Percentiles rank a stretch among this genome's conserved stretches.
Conservation (phyloP, 805 yeast genomes). For the Saccharomyces cerevisiae region DNA sequence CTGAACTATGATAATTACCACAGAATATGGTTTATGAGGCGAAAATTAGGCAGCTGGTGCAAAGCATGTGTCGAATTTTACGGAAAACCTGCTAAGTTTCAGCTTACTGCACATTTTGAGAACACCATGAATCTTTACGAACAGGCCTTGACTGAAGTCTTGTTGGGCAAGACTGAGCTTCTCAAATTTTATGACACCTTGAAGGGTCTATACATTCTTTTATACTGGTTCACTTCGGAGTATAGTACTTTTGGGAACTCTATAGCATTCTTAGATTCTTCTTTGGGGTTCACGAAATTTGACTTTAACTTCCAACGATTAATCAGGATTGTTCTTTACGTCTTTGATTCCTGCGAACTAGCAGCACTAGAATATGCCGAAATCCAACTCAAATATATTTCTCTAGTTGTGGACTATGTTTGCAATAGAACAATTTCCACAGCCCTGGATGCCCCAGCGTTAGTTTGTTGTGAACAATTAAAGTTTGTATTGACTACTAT, state of each 20-base stretch:
- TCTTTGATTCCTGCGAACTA: constrained; percentile 15
- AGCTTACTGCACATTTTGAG: constrained; percentile 7
- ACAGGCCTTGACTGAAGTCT: constrained; percentile 10
- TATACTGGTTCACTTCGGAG: constrained; percentile 19
- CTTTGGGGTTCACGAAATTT: constrained; percentile 17
- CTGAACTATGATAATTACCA: constrained; percentile 10
- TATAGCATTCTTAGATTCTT: constrained; percentile 12
- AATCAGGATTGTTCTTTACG: constrained; percentile 19
- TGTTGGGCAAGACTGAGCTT: constrained; percentile 8
- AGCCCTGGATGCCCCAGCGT: background rate
- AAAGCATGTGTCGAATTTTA: constrained; percentile 7
- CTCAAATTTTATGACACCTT: constrained; percentile 5
- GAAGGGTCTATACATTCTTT: constrained; percentile 14
- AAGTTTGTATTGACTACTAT: constrained; percentile 13
- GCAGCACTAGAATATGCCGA: constrained; percentile 3
- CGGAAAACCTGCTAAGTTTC: constrained; percentile 8
- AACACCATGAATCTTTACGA: constrained; percentile 10
- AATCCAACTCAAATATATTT: constrained; percentile 13
- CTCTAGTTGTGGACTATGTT: constrained; percentile 13
- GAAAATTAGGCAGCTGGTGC: constrained; percentile 23
- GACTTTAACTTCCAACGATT: constrained; percentile 20
- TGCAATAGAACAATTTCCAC: constrained; percentile 3
- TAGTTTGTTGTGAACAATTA: constrained; percentile 11
- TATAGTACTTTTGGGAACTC: constrained; percentile 10
- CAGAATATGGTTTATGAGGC: constrained; percentile 23